Evolutionary conservation across 1,284 basidiomycete genomes (phyloP), one percentile per base, ranked within the genome.

Genomic region (Cutaneotrichosporon sp.): DNA sequence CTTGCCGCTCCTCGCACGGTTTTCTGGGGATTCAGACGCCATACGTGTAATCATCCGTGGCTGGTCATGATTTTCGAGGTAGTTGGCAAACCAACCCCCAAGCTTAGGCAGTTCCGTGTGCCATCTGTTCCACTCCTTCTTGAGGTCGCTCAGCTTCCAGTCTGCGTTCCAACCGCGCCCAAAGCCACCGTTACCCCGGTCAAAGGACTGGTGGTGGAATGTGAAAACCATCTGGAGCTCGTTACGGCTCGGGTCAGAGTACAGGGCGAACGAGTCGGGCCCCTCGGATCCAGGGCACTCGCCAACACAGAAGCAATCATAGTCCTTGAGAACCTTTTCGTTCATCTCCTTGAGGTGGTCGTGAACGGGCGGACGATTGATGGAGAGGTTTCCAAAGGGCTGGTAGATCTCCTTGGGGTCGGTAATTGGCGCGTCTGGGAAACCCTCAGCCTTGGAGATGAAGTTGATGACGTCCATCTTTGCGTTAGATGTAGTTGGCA

Each of bases 311-410:
- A 69, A 60, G 16, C 70, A 59, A 61, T 66, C 60, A 52, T 70
- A 66, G 31, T 63, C 46, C 31, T 52, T 31, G 22, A 88, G 81
- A 2, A 89, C 86, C 70, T 86, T 82, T 30, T 72, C 63, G 64
- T 86, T 75, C 88, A 89, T 89, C 78, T 90, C 86, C 68, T 85
- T 82, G 53, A 91, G 75, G 69, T 84, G 90, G 65, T 88, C 86
- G 72, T 89, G 88, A 1, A 90, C 86, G 11, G 81, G 80, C 7
- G 87, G 88, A 1, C 89, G 57, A 60, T 90, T 56, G 18, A 55
- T 55, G 21, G 50, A 42, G 10, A 58, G 51, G 34, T 47, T 34
- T 8, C 55, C 60, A n/a, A 60, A 58, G 5, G 52, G 89, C 69
- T 84, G 86, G 55, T 83, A 78, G 40, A 85, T 81, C 30, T 60